Conservation (phyloP, 805 yeast genomes). For the Komagataella pseudopastoris region DNA sequence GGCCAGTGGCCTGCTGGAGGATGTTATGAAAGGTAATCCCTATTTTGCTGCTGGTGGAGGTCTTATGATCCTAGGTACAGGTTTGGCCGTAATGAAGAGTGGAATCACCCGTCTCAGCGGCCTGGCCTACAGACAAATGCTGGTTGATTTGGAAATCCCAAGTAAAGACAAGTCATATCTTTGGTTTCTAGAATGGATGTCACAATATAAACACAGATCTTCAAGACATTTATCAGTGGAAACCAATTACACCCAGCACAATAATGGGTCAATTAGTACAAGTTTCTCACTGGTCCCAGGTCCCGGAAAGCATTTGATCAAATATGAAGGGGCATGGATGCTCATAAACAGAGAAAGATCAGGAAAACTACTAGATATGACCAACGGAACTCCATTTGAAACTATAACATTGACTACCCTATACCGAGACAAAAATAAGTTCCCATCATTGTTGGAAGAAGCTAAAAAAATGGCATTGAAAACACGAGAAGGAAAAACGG, state of each 20-base stretch:
- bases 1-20: constrained; percentile 27
- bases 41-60: constrained; percentile 99
- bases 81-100: constrained; percentile 62
- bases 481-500: constrained; percentile 86
- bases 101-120: constrained; percentile 51
- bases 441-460: constrained; percentile 55
- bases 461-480: constrained; percentile 76
- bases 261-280: constrained; percentile 82
- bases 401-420: constrained; percentile 90
- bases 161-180: constrained; percentile 85
- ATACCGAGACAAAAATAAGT: constrained; percentile 63
- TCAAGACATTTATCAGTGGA: constrained; percentile 85
- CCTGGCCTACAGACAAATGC: constrained; percentile 64
- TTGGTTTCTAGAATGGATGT: constrained; percentile 97
- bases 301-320: constrained; percentile 85
- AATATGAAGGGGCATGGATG: constrained; percentile 80
- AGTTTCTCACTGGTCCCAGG: constrained; percentile 91
- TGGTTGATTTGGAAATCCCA: constrained; percentile 88
- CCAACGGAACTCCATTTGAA: constrained; percentile 89
- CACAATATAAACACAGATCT: constrained; percentile 57
- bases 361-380: constrained; percentile 76
- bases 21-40: constrained; percentile 63
- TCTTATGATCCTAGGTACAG: constrained; percentile 87
- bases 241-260: constrained; percentile 77
- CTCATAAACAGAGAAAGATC: constrained; percentile 83